Evolutionary conservation across 441 rosid genomes (phyloP).

Genomic region (Kokia cookei): DNA sequence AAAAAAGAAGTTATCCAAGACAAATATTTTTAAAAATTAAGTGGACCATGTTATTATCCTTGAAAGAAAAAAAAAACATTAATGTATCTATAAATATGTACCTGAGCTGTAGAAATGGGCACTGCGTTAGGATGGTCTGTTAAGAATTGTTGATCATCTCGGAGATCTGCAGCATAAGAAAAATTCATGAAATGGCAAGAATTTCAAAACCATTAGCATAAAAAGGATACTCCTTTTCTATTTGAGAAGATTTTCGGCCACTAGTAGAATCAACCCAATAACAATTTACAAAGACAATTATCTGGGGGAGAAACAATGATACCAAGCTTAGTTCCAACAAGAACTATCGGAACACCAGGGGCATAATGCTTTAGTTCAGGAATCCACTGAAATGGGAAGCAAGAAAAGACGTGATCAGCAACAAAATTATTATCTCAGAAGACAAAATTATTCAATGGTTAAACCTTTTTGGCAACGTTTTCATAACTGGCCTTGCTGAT

Average conservation of each 20-base stretch:
- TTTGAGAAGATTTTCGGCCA: background rate
- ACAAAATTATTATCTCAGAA: background rate
- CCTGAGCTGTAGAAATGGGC: constrained; percentile 71
- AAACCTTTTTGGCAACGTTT: constrained; percentile 77
- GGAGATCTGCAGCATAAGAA: constrained; percentile 43
- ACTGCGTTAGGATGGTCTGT: constrained; percentile 78
- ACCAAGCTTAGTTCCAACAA: constrained; percentile 87
- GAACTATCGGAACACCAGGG: constrained; percentile 77
- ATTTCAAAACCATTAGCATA: background rate
- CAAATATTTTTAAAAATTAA: background rate
- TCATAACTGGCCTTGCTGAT: constrained; percentile 91
- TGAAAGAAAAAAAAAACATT: background rate
- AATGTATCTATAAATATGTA: constrained; percentile 5
- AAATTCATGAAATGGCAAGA: background rate
- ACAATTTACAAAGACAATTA: background rate
- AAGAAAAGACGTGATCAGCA: constrained; percentile 16
- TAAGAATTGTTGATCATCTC: constrained; percentile 82
- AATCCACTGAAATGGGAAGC: constrained; percentile 57
- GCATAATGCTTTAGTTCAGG: constrained; percentile 83
- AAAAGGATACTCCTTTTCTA: background rate
- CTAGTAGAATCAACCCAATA: background rate
- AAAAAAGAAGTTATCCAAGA: constrained; percentile 2
- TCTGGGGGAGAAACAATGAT: constrained; percentile 7
- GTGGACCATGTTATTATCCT: background rate
- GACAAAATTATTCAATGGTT: background rate